Percentiles rank a stretch among this genome's conserved stretches.
Conservation (phyloP, 257 asterid genomes). For the Paraleonurus japonicus region DNA sequence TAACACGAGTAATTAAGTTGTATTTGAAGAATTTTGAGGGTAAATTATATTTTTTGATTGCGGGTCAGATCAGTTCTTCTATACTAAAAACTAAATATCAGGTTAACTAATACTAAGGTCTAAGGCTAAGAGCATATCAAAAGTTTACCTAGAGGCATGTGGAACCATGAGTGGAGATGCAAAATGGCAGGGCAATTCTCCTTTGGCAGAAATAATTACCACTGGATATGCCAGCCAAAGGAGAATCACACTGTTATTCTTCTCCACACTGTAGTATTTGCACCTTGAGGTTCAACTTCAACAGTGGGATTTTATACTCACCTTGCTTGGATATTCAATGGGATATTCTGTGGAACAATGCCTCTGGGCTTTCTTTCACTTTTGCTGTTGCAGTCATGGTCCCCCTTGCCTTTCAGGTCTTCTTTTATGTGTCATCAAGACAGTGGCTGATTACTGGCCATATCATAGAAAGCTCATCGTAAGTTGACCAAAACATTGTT, state of each 20-base stretch:
- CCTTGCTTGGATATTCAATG: conserved; percentile 40
- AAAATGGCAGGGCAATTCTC: conserved; percentile 66
- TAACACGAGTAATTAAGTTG: too few relatives aligned
- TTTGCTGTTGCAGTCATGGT: conserved; percentile 36
- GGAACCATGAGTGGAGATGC: conserved; percentile 20
- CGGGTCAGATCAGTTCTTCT: too few relatives aligned
- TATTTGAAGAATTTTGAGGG: too few relatives aligned
- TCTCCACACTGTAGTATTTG: conserved; percentile 28
- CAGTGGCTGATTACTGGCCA: conserved; percentile 17
- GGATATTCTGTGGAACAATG: conserved; percentile 47
- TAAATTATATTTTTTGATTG: too few relatives aligned
- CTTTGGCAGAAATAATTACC: conserved; percentile 39
- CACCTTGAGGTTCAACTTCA: conserved; percentile 20
- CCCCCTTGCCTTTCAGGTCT: conserved; percentile 33
- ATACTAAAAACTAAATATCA: too few relatives aligned
- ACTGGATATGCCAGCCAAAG: conserved; percentile 30
- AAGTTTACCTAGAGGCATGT: conserved; percentile 4
- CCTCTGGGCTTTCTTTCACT: conserved; percentile 29
- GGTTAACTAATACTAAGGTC: not conserved
- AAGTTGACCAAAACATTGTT: conserved; percentile 17
- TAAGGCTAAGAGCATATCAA: not conserved
- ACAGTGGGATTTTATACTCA: conserved; percentile 28
- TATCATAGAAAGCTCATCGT: conserved; percentile 7
- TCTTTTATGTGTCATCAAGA: conserved; percentile 22
- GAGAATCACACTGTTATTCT: conserved; percentile 40